These are phyloP conservation scores for Taphrina betulina DNA, from an alignment of 1,139 yeast genomes.

Conservation along the genomic window DNA sequence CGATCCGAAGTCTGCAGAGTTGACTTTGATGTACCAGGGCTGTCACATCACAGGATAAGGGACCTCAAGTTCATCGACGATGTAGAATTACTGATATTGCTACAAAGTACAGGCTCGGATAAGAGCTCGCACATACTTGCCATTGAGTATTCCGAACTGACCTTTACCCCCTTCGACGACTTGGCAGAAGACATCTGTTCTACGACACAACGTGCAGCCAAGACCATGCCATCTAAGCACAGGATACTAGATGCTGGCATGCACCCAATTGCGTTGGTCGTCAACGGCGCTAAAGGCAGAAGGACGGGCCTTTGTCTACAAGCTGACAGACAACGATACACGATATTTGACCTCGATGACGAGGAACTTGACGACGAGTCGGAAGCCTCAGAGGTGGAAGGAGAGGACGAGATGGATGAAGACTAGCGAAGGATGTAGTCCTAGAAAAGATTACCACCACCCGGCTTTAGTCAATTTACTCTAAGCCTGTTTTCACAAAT, in stretches of 20 bases:
- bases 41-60: background rate
- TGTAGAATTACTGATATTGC: constrained; percentile 13
- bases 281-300: constrained; percentile 38
- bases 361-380: constrained; percentile 36
- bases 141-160: background rate
- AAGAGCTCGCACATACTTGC: background rate
- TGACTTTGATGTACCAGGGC: background rate
- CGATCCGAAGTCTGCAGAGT: background rate
- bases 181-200: background rate
- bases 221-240: background rate
- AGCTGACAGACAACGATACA: constrained; percentile 38
- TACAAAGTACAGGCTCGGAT: background rate
- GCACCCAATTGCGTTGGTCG: constrained; percentile 36
- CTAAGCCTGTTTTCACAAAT: too few relatives aligned
- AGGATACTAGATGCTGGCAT: constrained; percentile 26
- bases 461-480: too few relatives aligned
- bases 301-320: constrained; percentile 38
- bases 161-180: background rate
- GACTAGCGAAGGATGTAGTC: too few relatives aligned
- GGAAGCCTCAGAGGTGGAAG: background rate
- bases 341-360: constrained; percentile 39
- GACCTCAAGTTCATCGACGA: constrained; percentile 29
- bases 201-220: too few relatives aligned
- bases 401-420: background rate
- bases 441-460: too few relatives aligned